These are phyloP conservation scores for Plantago elongata DNA, from an alignment of 257 asterid genomes.

Conservation along the genomic window DNA sequence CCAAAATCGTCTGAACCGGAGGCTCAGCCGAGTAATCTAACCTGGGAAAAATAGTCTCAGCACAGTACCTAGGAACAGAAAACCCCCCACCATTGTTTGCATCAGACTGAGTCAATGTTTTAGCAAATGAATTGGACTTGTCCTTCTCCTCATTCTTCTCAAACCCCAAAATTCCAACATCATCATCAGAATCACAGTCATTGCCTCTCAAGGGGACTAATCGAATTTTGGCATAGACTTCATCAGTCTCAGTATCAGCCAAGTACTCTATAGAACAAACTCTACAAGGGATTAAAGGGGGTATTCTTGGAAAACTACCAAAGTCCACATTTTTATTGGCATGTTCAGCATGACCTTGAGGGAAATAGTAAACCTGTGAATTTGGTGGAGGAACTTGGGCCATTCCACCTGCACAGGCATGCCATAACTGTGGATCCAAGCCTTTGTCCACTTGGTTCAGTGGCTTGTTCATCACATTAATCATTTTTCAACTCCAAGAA, in stretches of 20 bases:
- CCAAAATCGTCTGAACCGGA: slow-evolving; percentile 71
- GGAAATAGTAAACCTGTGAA: slow-evolving; percentile 59
- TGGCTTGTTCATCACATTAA: slow-evolving; percentile 48
- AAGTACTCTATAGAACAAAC: slow-evolving; percentile 49
- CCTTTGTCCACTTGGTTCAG: slow-evolving; percentile 45
- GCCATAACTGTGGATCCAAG: slow-evolving; percentile 78
- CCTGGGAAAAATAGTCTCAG: slow-evolving; percentile 76
- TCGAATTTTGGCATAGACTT: slow-evolving; percentile 58
- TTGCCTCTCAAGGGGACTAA: slow-evolving; percentile 39
- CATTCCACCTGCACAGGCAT: slow-evolving; percentile 92
- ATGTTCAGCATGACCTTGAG: slow-evolving; percentile 80
- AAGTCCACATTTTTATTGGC: slow-evolving; percentile 46
- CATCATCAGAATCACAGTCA: slow-evolving; percentile 31
- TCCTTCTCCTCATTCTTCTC: slow-evolving; percentile 46
- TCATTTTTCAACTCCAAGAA: slow-evolving; percentile 30
- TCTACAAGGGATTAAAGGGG: slow-evolving; percentile 46
- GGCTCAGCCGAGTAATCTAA: slow-evolving; percentile 77
- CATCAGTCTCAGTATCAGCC: slow-evolving; percentile 72
- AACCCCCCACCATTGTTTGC: slow-evolving; percentile 84
- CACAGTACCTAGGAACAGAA: slow-evolving; percentile 78
- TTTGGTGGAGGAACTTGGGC: slow-evolving; percentile 56
- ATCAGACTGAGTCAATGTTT: slow-evolving; percentile 80
- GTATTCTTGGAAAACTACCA: slow-evolving; percentile 35
- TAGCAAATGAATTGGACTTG: slow-evolving; percentile 59
- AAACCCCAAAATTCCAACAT: slow-evolving; percentile 29